Base-by-base conservation (phyloP, 148 eudicot genomes). In the Rhododendron griersonianum region DNA sequence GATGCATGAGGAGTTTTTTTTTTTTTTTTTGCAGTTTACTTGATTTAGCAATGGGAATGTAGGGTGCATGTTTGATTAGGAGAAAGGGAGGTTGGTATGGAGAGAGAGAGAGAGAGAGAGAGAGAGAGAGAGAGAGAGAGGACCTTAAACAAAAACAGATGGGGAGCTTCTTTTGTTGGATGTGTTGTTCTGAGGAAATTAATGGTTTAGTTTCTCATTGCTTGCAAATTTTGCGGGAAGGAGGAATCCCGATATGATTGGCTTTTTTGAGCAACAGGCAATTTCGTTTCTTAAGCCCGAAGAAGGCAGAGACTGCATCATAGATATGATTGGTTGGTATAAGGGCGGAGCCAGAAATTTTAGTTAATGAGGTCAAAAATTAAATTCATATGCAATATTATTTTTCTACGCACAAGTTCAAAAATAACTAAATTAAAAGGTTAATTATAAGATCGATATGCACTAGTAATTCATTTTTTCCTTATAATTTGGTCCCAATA, bases 21-120 rank as follows among this genome's bases (percentile, higher is more conserved):
- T 82, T 44, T n/a, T n/a, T 33, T 33, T 33, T 33, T 82, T 59
- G 76, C 75, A 81, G 10, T 8, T 81, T 53, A 19, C 45, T 53
- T 28, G 37, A 73, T 86, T 82, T 82, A 5, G 77, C 48, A 13
- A 0, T 9, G 16, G 78, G 59, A 76, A 87, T 78, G 83, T 86
- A 67, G 61, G 85, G 85, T 82, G 48, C 47, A 57, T 39, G 81
- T 73, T 82, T 55, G 50, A 67, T 75, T 74, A 7, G 57, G 77
- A 57, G 8, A 86, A 69, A 86, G 73, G 55, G 45, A n/a, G 87
- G 84, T 73, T 73, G 28, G 23, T 19, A 55, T 73, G 30, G 39
- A 77, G 33, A 23, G 80, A 14, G 57, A 21, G 33, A 41, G 9
- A 65, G 80, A 14, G 57, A 21, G 33, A 41, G 9, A 65, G 80